Conservation (phyloP, 495 filamentous ascomycete species). For the Cetradonia linearis region DNA sequence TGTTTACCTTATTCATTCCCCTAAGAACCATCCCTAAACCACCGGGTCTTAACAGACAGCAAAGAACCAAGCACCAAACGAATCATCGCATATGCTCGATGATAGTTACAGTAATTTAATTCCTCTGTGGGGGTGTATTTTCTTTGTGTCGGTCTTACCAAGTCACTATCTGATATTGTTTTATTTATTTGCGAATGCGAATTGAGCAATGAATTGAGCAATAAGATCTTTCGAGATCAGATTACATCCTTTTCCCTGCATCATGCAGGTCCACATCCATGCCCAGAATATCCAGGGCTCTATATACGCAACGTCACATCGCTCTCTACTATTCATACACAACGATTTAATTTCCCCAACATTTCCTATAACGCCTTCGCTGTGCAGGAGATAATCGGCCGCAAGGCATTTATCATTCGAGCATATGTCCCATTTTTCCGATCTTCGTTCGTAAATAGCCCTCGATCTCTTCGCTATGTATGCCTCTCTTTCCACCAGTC, state of each 20-base stretch:
- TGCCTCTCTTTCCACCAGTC: constrained; percentile 64
- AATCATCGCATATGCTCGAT: too few species aligned
- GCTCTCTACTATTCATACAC: neutral
- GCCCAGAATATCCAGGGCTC: constrained; percentile 1
- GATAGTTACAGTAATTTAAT: too few species aligned
- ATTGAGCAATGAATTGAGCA: too few species aligned
- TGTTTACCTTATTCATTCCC: too few species aligned
- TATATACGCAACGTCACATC: neutral
- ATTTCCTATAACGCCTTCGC: constrained; percentile 21
- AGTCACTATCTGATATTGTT: too few species aligned
- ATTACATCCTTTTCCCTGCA: neutral
- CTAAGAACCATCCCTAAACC: too few species aligned
- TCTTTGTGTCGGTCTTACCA: too few species aligned
- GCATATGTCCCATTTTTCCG: constrained; percentile 65
- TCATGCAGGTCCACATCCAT: neutral
- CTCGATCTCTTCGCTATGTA: constrained; percentile 79
- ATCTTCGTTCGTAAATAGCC: constrained; percentile 90
- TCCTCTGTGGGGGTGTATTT: too few species aligned
- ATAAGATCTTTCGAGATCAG: too few species aligned
- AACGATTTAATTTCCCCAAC: constrained; percentile 1
- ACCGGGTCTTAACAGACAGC: too few species aligned
- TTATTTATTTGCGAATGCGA: too few species aligned
- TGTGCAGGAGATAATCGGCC: constrained; percentile 13
- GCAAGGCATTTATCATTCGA: constrained; percentile 26
- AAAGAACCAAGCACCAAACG: too few species aligned